phyloP scores from a whole-genome alignment of 352 stramenopile species.

The Porosira glacialis region DNA sequence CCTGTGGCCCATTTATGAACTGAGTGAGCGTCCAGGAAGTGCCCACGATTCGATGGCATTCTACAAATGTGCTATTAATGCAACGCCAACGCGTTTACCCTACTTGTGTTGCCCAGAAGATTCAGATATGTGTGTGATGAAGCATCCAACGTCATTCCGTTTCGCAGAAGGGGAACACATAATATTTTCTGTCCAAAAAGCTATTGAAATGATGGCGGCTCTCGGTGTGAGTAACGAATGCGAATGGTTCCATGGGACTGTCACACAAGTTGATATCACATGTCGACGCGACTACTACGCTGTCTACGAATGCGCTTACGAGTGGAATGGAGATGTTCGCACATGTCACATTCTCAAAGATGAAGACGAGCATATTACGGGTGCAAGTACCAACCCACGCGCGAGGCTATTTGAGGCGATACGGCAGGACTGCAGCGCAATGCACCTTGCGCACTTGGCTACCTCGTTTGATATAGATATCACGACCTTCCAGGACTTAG shows the following conservation, averaged over 20 bases:
- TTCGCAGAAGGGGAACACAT: neutral
- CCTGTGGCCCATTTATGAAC: neutral
- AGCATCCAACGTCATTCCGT: neutral
- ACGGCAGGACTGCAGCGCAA: slow-evolving; percentile 12
- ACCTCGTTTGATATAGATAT: slow-evolving; percentile 30
- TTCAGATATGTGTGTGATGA: neutral
- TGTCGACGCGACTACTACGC: neutral
- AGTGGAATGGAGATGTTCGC: neutral
- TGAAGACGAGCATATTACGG: slow-evolving; percentile 27
- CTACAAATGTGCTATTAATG: no score
- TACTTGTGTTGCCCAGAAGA: no score
- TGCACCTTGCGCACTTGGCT: slow-evolving; percentile 21
- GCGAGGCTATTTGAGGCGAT: slow-evolving; percentile 21
- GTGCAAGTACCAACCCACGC: slow-evolving; percentile 7
- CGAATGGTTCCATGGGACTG: neutral
- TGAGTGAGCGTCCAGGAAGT: no score
- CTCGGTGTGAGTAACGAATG: neutral
- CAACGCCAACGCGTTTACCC: no score
- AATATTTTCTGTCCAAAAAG: neutral
- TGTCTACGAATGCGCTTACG: neutral
- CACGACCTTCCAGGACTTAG: slow-evolving; percentile 11
- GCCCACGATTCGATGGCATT: no score
- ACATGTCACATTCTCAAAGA: slow-evolving; percentile 14
- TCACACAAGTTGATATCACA: neutral
- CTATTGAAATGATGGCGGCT: neutral